Percentiles rank a stretch among this genome's conserved stretches.
These are phyloP conservation scores for Rhinocladiella mackenziei DNA, from an alignment of 2,329 filamentous ascomycete species.

Conservation along the genomic window DNA sequence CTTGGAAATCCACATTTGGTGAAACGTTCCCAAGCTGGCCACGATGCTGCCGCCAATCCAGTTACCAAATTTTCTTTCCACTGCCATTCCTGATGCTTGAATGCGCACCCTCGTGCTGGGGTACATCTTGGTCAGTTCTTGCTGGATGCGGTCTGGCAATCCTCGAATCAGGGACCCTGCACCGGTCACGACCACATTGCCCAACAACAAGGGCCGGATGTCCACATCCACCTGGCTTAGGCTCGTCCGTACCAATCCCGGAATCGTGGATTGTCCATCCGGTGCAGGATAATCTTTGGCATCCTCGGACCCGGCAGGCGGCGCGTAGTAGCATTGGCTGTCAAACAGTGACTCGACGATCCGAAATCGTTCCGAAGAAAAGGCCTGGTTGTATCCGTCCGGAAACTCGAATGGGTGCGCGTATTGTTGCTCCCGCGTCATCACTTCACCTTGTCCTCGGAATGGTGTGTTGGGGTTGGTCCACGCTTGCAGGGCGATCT, in stretches of 20 bases:
- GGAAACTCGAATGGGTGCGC: conserved; percentile 89
- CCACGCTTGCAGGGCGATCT: conserved; percentile 94
- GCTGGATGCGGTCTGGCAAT: conserved; percentile 84
- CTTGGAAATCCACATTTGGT: conserved; percentile 98
- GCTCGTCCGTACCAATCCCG: conserved; percentile 72
- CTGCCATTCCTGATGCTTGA: conserved; percentile 77
- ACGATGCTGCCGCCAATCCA: conserved; percentile 98
- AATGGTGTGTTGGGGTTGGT: conserved; percentile 40
- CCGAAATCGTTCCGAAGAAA: conserved; percentile 80
- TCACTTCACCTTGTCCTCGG: conserved; percentile 29
- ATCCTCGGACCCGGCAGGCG: conserved; percentile 39
- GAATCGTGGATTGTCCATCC: conserved; percentile 73
- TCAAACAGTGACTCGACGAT: conserved; percentile 90
- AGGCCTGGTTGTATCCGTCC: conserved; percentile 93
- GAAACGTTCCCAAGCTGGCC: conserved; percentile 91
- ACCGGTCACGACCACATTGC: conserved; percentile 89
- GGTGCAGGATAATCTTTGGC: conserved; percentile 44
- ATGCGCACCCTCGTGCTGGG: conserved; percentile 84
- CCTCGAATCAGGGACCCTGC: conserved; percentile 83
- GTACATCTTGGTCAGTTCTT: conserved; percentile 75
- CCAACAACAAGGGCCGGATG: conserved; percentile 73
- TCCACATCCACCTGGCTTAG: conserved; percentile 83
- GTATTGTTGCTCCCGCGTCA: conserved; percentile 73
- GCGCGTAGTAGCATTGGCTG: conserved; percentile 65
- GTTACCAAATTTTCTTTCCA: conserved; percentile 83